Evolutionary conservation across 1,139 yeast species (phyloP).

Genomic region (Spathaspora jeffriesii): DNA sequence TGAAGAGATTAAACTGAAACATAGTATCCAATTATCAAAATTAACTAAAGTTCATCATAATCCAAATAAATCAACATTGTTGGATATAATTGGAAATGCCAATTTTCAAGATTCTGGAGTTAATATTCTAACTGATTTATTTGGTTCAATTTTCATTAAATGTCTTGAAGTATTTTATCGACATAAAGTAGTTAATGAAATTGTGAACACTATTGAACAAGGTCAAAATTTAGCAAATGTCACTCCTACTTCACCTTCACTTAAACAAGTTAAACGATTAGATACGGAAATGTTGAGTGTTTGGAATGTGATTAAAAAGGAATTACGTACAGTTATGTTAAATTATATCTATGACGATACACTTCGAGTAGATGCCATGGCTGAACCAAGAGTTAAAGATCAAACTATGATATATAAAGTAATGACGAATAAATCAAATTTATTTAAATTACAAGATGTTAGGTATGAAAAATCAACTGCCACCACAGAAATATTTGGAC

Average conservation of each 20-base stretch:
- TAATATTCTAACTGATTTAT: constrained; percentile 64
- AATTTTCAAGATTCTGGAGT: constrained; percentile 53
- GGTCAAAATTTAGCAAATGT: constrained; percentile 10
- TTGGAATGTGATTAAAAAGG: constrained; percentile 61
- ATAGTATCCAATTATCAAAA: constrained; percentile 29
- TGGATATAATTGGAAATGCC: constrained; percentile 25
- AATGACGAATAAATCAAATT: constrained; percentile 21
- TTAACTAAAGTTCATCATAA: constrained; percentile 28
- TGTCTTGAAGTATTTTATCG: constrained; percentile 66
- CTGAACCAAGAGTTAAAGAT: constrained; percentile 6
- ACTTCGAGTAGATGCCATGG: not conserved
- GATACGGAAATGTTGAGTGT: constrained; percentile 44
- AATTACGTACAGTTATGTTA: constrained; percentile 54
- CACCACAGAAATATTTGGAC: constrained; percentile 42
- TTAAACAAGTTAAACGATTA: constrained; percentile 2
- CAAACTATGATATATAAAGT: constrained; percentile 10
- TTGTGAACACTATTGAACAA: constrained; percentile 31
- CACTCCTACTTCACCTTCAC: constrained; percentile 1
- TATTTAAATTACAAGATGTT: constrained; percentile 54
- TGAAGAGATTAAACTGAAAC: constrained; percentile 60
- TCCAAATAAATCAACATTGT: not conserved
- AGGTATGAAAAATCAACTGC: constrained; percentile 34
- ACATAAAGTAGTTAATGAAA: constrained; percentile 65
- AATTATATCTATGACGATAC: constrained; percentile 49
- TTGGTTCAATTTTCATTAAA: constrained; percentile 66